Evolutionary conservation across 768 basidiomycete genomes (phyloP), one percentile per base, ranked within the genome.

Genomic region (Suillus decipiens): DNA sequence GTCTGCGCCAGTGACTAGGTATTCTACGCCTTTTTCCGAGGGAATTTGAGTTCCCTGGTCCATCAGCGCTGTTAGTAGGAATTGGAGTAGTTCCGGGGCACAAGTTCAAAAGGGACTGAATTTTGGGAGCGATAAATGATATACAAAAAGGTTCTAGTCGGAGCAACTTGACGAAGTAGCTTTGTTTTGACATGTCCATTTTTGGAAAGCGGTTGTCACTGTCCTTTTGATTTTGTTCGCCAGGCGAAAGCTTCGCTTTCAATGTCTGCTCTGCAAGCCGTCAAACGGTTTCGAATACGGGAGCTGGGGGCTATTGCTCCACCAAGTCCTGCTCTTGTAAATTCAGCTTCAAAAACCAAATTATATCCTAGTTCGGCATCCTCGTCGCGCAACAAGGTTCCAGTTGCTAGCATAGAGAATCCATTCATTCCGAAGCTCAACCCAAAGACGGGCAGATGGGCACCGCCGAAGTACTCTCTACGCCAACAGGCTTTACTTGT

Each of bases 401-500:
- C 65, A 39, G 8, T 75, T 72, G 60, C 70, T 63, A 64, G 69
- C 50, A 50, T 75, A 31, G 67, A 60, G 47, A 94, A 93, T 71
- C 92, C 92, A 8, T 93, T 94, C 74, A 70, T 93, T 47, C 83
- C 91, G 5, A 80, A 77, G 53, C 81, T 80, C 60, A 89, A 89
- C 66, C 76, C 84, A 0, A 77, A 81, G 55, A 85, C 86, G 0
- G 85, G 84, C 24, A 79, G 84, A 72, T 93, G 90, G 90, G 81
- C 80, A 33, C 84, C 87, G 0, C 81, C 92, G 12, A 84, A 83
- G 64, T 88, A 89, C 68, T 93, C 92, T 5, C 75, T 89, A 31
- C 85, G 93, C 22, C 84, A 85, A 39, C 92, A 95, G 73, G 90
- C 89, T 12, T 89, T 90, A 47, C 80, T 95, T 41, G 78, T 93